Evolutionary conservation across 495 filamentous ascomycete species (phyloP).

Genomic region (Cryomyces minteri): DNA sequence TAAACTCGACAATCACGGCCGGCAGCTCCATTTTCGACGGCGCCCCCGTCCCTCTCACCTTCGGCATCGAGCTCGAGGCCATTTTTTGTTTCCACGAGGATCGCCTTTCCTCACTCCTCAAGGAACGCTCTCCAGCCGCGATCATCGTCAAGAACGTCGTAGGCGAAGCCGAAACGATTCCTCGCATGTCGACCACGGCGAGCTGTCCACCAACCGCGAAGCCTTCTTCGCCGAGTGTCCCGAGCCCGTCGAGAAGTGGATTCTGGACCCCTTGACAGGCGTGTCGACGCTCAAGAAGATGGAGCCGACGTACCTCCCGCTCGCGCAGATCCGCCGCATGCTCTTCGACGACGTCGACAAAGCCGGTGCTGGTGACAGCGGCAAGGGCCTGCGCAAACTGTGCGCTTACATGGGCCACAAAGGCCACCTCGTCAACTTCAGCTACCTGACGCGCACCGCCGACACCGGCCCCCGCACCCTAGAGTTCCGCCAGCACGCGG

Average conservation of each 20-base stretch:
- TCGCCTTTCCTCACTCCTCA: constrained; percentile 6
- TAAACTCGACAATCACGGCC: no score
- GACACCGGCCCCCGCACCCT: neutral
- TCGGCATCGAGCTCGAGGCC: constrained; percentile 12
- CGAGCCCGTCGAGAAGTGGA: neutral
- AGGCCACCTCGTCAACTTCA: neutral
- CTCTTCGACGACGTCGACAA: neutral
- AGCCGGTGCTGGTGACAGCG: neutral
- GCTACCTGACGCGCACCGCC: neutral
- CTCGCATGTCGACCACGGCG: neutral
- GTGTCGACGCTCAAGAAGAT: neutral
- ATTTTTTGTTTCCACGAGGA: constrained; percentile 10
- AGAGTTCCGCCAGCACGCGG: neutral
- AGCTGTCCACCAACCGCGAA: constrained; percentile 2
- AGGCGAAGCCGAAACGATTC: constrained; percentile 1
- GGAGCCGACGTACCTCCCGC: neutral
- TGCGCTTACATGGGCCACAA: neutral
- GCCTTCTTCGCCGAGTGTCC: neutral
- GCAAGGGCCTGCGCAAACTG: neutral
- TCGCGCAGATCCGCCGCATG: neutral
- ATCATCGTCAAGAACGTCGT: constrained; percentile 6
- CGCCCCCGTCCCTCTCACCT: constrained; percentile 1
- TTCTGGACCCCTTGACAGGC: neutral
- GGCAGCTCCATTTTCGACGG: no score
- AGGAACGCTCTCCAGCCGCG: neutral